A percentile compares a stretch with the other conserved stretches of the same genome.
These are phyloP conservation scores for Erysiphe neolycopersici DNA, from an alignment of 2,329 filamentous ascomycete genomes.

Conservation along the genomic window DNA sequence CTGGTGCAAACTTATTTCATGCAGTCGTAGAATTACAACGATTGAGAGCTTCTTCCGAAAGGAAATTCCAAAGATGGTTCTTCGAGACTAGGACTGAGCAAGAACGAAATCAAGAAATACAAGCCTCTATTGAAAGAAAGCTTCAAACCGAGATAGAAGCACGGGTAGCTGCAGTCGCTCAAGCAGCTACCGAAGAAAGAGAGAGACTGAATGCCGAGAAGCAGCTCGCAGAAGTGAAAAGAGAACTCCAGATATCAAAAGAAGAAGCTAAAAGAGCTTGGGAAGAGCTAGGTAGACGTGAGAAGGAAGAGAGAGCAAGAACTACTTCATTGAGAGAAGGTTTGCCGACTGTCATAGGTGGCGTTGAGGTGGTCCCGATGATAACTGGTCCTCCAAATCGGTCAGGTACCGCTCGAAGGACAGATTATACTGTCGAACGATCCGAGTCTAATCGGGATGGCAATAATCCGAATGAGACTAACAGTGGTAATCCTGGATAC, in stretches of 20 bases:
- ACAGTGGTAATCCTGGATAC: conserved; percentile 10
- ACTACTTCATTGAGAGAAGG: conserved; percentile 68
- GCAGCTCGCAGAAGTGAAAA: conserved; percentile 66
- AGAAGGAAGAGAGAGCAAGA: conserved; percentile 77
- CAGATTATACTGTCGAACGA: conserved; percentile 18
- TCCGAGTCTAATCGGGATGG: conserved; percentile 14
- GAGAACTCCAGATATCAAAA: conserved; percentile 82
- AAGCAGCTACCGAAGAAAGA: conserved; percentile 37
- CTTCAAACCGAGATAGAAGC: conserved; percentile 49
- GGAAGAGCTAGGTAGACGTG: conserved; percentile 83
- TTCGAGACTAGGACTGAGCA: conserved; percentile 79
- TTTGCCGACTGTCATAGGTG: conserved; percentile 67
- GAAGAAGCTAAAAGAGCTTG: conserved; percentile 87
- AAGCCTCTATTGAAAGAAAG: conserved; percentile 50
- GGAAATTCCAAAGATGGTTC: conserved; percentile 97
- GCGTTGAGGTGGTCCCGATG: conserved; percentile 90
- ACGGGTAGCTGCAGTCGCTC: conserved; percentile 37
- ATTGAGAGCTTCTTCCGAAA: conserved; percentile 76
- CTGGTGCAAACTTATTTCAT: conserved; percentile 90
- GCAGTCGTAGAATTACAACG: conserved; percentile 90
- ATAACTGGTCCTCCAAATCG: conserved; percentile 38
- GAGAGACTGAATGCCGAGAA: conserved; percentile 48
- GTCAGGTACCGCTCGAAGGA: conserved; percentile 17
- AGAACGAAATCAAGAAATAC: conserved; percentile 59
- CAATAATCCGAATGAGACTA: conserved; percentile 4